Evolutionary conservation across 2,329 filamentous ascomycete genomes (phyloP).

Genomic region (Hirsutella minnesotensis): DNA sequence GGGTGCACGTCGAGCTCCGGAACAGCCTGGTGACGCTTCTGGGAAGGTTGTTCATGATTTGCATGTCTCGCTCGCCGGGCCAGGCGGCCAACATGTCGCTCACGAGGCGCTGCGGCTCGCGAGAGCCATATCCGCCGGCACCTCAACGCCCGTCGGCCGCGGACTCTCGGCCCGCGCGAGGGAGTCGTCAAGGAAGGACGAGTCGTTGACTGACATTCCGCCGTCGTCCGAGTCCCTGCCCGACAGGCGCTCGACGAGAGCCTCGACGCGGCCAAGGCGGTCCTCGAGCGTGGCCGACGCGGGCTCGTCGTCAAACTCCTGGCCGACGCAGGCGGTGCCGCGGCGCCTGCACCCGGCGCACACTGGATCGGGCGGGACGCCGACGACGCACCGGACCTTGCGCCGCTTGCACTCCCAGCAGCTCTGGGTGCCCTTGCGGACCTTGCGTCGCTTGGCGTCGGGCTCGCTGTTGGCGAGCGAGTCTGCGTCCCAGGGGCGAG

Average conservation of each 20-base stretch:
- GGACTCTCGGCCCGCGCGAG: too few species aligned
- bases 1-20: not conserved
- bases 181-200: too few species aligned
- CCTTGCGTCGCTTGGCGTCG: conserved; percentile 6
- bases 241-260: conserved; percentile 18
- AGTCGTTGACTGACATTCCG: too few species aligned
- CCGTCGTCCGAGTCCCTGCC: too few species aligned
- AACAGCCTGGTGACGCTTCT: not conserved
- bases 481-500: too few species aligned
- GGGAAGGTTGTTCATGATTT: not conserved
- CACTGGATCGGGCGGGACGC: conserved; percentile 18
- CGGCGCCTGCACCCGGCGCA: conserved; percentile 35
- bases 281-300: conserved; percentile 10
- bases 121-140: conserved; percentile 18
- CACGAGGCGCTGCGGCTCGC: not conserved
- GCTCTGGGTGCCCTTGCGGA: conserved; percentile 43
- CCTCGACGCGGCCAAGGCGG: conserved; percentile 23
- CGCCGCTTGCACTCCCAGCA: conserved; percentile 49
- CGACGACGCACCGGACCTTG: conserved; percentile 38
- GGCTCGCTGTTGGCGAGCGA: not conserved
- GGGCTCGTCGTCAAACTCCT: conserved; percentile 28
- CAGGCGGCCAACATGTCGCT: not conserved
- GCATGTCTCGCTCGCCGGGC: not conserved
- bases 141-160: too few species aligned
- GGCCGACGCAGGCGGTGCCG: conserved; percentile 30